These are phyloP conservation scores for Colletotrichum nymphaeae DNA, from an alignment of 2,329 filamentous ascomycete genomes.

Conservation along the genomic window DNA sequence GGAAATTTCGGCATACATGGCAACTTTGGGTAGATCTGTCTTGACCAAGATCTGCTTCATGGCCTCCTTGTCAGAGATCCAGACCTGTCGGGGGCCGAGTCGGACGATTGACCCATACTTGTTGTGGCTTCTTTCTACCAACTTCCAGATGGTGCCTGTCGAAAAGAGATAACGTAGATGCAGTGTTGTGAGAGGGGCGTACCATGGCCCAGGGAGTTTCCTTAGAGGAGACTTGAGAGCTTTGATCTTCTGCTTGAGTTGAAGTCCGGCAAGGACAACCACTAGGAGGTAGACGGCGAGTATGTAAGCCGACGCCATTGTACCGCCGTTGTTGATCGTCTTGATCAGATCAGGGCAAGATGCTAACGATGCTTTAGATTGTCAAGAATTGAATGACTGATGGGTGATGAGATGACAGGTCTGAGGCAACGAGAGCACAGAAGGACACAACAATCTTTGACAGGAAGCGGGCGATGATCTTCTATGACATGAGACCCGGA, in stretches of 20 bases:
- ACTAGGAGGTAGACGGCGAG: slow-evolving; percentile 9
- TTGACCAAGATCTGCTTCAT: slow-evolving; percentile 39
- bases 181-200: slow-evolving; percentile 37
- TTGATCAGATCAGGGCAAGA: not conserved
- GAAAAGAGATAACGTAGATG: slow-evolving; percentile 39
- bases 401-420: not conserved
- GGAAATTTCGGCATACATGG: slow-evolving; percentile 40
- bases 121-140: slow-evolving; percentile 35
- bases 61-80: slow-evolving; percentile 39
- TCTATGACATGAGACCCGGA: not conserved
- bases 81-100: slow-evolving; percentile 39
- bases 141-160: slow-evolving; percentile 39
- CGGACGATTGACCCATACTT: slow-evolving; percentile 38
- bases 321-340: not conserved
- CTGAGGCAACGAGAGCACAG: not conserved
- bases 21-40: slow-evolving; percentile 39
- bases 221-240: slow-evolving; percentile 29
- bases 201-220: slow-evolving; percentile 37
- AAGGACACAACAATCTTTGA: not conserved
- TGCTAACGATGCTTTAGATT: not conserved
- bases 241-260: slow-evolving; percentile 18
- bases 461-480: not conserved
- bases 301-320: slow-evolving; percentile 18
- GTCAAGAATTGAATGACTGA: not conserved
- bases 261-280: slow-evolving; percentile 2